Conservation (phyloP, 2,329 filamentous ascomycete species). For the Myriosclerotinia duriaeana region DNA sequence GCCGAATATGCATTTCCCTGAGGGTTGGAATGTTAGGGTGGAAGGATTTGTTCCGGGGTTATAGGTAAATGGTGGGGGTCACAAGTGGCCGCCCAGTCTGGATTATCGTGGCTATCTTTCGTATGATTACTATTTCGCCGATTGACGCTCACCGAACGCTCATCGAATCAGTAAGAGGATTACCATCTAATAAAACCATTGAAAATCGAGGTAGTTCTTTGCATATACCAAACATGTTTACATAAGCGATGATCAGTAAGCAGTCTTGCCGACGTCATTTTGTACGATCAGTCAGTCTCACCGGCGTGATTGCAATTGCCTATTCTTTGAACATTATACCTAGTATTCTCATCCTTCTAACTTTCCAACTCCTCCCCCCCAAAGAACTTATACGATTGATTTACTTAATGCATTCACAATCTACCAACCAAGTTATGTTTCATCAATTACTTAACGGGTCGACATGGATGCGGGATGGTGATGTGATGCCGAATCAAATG, state of each 20-base stretch:
- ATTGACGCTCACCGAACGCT: background rate
- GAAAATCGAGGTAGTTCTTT: background rate
- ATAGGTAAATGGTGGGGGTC: constrained; percentile 55
- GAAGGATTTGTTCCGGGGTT: constrained; percentile 52
- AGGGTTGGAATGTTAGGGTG: constrained; percentile 49
- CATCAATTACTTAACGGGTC: background rate
- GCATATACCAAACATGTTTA: background rate
- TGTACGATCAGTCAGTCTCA: too few relatives aligned
- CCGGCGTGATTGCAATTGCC: too few relatives aligned
- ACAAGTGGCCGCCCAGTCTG: too few relatives aligned
- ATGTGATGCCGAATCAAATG: background rate
- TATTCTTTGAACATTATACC: too few relatives aligned
- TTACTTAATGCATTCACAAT: background rate
- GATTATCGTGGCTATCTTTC: background rate
- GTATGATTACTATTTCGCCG: background rate
- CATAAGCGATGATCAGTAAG: too few relatives aligned
- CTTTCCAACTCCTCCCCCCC: background rate
- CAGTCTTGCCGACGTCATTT: too few relatives aligned
- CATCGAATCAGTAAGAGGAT: background rate
- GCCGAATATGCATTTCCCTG: constrained; percentile 49
- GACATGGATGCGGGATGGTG: background rate
- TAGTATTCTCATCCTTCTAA: too few relatives aligned
- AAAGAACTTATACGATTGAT: background rate
- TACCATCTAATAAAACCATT: background rate
- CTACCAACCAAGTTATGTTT: background rate